Evolutionary conservation across 331 rosid genomes (phyloP).

Genomic region (Dryas integrifolia): DNA sequence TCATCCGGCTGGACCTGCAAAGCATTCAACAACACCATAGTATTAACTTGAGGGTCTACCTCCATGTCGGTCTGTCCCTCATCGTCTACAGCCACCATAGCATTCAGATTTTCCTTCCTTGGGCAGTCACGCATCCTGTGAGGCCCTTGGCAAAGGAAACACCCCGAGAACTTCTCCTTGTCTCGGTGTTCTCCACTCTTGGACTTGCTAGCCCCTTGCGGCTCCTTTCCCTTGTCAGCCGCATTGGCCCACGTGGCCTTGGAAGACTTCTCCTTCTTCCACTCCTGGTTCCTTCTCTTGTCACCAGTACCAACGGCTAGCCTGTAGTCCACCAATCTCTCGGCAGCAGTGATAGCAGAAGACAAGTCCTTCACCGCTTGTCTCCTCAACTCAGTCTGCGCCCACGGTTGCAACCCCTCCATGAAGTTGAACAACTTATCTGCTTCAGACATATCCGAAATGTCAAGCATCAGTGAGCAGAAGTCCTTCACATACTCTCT

Average conservation of each 20-base stretch:
- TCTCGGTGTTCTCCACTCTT: too few species aligned
- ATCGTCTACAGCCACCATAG: too few species aligned
- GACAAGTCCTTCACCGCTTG: not conserved
- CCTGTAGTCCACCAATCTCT: not conserved
- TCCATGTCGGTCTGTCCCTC: too few species aligned
- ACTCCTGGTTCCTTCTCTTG: not conserved
- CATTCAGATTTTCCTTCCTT: too few species aligned
- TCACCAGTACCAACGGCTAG: accelerated
- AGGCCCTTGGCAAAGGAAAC: too few species aligned
- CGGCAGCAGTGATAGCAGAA: not conserved
- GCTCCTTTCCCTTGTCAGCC: not conserved
- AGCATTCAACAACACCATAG: too few species aligned
- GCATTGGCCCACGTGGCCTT: too few species aligned
- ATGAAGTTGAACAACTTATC: slow-evolving; percentile 14
- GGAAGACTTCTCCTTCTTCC: not conserved
- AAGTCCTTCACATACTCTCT: not conserved
- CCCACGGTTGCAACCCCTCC: not conserved
- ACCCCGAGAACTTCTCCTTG: too few species aligned
- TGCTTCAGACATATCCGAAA: not conserved
- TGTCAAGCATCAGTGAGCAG: not conserved
- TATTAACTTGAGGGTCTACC: too few species aligned
- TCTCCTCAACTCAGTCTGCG: not conserved
- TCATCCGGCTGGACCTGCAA: too few species aligned
- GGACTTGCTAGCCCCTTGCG: too few species aligned
- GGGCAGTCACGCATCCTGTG: too few species aligned